Evolutionary conservation across 2,329 filamentous ascomycete species (phyloP).

Genomic region (Colletotrichum australisinense): DNA sequence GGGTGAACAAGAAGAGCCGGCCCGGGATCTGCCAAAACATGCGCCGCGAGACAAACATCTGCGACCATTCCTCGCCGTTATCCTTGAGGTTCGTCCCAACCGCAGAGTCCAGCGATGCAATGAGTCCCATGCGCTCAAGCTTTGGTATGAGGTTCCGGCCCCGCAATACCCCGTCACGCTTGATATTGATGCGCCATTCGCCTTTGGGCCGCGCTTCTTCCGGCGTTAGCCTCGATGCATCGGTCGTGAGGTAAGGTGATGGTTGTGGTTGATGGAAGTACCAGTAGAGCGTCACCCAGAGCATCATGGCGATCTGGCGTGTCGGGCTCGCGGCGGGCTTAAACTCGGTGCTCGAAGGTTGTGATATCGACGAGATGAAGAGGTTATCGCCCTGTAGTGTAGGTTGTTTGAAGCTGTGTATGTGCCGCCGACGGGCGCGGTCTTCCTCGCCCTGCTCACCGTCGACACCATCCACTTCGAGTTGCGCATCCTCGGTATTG

Average conservation of each 20-base stretch:
- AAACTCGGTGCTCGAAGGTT: conserved; percentile 83
- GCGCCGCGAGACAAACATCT: conserved; percentile 84
- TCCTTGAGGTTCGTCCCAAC: conserved; percentile 75
- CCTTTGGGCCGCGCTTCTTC: conserved; percentile 78
- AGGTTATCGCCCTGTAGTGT: conserved; percentile 84
- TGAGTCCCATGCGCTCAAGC: conserved; percentile 91
- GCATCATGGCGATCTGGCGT: conserved; percentile 93
- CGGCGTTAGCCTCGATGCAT: conserved; percentile 74
- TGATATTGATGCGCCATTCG: conserved; percentile 89
- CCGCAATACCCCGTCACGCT: conserved; percentile 87
- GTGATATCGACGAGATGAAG: conserved; percentile 93
- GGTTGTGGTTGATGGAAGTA: conserved; percentile 93
- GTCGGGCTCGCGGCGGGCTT: conserved; percentile 84
- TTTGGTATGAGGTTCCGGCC: conserved; percentile 87
- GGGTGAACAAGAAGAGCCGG: conserved; percentile 87
- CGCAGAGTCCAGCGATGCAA: conserved; percentile 79
- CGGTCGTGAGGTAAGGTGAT: conserved; percentile 69
- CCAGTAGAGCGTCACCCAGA: conserved; percentile 95
- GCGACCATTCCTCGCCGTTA: conserved; percentile 74
- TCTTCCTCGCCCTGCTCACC: conserved; percentile 46
- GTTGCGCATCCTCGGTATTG: conserved; percentile 69
- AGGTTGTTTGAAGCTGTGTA: conserved; percentile 77
- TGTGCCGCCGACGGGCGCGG: conserved; percentile 48
- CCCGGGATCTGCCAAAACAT: conserved; percentile 95
- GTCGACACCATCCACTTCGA: conserved; percentile 37